A percentile compares a stretch with the other conserved stretches of the same genome.
phyloP scores from a whole-genome alignment of 805 yeast species.

The Teunomyces aglyptinius region DNA sequence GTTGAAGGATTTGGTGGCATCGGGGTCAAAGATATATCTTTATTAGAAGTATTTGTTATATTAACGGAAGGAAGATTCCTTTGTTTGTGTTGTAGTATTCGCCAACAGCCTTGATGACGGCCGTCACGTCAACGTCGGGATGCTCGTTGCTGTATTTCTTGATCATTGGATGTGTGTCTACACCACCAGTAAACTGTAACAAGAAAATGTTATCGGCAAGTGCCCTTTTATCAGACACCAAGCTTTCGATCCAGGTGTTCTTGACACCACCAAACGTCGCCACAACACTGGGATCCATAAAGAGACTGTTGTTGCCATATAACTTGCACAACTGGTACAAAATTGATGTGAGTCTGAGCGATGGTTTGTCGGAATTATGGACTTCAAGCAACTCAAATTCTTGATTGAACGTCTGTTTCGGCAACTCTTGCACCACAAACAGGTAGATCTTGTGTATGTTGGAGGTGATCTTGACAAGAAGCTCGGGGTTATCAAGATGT shows the following conservation, averaged over 20 bases:
- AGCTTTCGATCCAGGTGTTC: constrained; percentile 26
- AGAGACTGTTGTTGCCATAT: constrained; percentile 15
- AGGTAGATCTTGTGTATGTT: not conserved
- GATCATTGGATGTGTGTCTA: not conserved
- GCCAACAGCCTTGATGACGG: constrained; percentile 5
- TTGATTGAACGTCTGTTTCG: not conserved
- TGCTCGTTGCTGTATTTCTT: not conserved
- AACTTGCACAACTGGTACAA: constrained; percentile 1
- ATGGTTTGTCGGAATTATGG: not conserved
- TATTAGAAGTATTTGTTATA: constrained; percentile 30
- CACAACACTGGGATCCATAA: constrained; percentile 16
- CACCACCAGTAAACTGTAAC: constrained; percentile 14
- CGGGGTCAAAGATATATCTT: constrained; percentile 51
- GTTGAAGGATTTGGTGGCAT: constrained; percentile 39
- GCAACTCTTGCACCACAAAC: not conserved
- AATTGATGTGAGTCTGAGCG: not conserved
- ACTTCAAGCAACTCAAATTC: not conserved
- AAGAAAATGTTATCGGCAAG: constrained; percentile 25
- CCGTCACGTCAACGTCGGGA: not conserved
- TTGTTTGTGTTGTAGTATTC: constrained; percentile 31
- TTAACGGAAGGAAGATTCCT: constrained; percentile 19
- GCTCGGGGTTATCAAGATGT: constrained; percentile 1
- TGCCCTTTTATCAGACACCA: constrained; percentile 1
- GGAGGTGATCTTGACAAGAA: not conserved
- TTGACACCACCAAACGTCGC: constrained; percentile 23